Base-by-base conservation (phyloP, 23 red algal species). In the Agarophyton chilense region DNA sequence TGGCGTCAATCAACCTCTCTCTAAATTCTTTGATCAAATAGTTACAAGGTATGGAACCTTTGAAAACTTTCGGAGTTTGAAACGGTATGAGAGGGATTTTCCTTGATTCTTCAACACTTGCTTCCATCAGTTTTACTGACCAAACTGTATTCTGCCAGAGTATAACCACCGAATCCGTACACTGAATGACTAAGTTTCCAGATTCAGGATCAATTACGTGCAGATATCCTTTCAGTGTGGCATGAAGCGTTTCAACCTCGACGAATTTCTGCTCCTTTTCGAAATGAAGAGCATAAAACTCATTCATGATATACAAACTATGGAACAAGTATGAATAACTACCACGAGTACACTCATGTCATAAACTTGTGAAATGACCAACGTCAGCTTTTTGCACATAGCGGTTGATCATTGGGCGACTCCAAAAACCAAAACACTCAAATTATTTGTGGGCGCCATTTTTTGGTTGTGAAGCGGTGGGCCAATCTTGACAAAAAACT, bases 131-230 rank as follows among this genome's bases (percentile, higher is more conserved):
- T 25, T 12, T 60, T 12, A 80, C 2, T 9, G 46, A 61, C 1
- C 7, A 19, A 50, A 58, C 35, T 2, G 2, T 26, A 4, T 17
- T 19, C 21, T 52, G 44, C 46, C 22, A 55, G 14, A 80, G 54
- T 2, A 80, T 4, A 58, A 50, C 46, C 19, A 80, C 8, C 12
- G 46, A 25, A 38, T 60, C 77, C 16, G 2, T 60, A 56, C 35
- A 31, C 19, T 80, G 77, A 39, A 80, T 29, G 0, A 80, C 29
- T 12, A 80, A 9, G 35, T 52, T 80, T 56, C 51, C 77, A 58
- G 77, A 50, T 56, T 80, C 77, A 43, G 77, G 77, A 58, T 80
- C 77, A 12, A 80, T 61, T 0, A 50, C 77, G 29, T 80, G 77
- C 13, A 80, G 51, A 60, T 43, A 80, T 18, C 77, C 77, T 60